Evolutionary conservation across 805 yeast species (phyloP).

Genomic region (Nakazawaea pomicola): DNA sequence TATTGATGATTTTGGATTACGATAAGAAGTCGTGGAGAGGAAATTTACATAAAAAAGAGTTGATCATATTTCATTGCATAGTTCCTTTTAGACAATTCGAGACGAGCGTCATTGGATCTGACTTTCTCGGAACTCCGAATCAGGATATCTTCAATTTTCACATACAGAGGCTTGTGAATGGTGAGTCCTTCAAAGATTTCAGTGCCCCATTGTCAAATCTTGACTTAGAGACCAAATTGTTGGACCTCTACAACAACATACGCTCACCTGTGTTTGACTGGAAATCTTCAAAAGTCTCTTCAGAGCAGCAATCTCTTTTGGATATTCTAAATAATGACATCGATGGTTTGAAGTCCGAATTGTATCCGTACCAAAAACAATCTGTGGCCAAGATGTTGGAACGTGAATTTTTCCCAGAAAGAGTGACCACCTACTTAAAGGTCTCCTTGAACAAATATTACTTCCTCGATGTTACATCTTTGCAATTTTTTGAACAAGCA

Average conservation of each 20-base stretch:
- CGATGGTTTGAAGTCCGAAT: constrained; percentile 42
- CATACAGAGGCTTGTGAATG: constrained; percentile 28
- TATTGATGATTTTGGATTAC: constrained; percentile 41
- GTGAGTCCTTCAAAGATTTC: constrained; percentile 14
- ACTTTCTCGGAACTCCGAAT: constrained; percentile 6
- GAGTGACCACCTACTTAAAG: constrained; percentile 4
- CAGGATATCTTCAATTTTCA: constrained; percentile 23
- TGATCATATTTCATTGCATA: constrained; percentile 18
- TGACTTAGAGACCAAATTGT: constrained; percentile 20
- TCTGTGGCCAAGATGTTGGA: constrained; percentile 58
- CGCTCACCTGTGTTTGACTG: constrained; percentile 24
- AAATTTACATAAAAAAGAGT: background rate
- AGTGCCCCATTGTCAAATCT: constrained; percentile 11
- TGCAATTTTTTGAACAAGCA: constrained; percentile 31
- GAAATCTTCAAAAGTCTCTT: constrained; percentile 15
- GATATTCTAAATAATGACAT: constrained; percentile 26
- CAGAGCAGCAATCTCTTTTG: constrained; percentile 17
- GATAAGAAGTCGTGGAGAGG: constrained; percentile 32
- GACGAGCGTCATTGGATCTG: constrained; percentile 15
- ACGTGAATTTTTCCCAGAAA: constrained; percentile 36
- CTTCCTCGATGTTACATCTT: constrained; percentile 32
- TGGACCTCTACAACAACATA: constrained; percentile 31
- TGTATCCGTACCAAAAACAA: constrained; percentile 57
- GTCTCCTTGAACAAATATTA: constrained; percentile 14
- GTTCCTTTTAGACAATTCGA: constrained; percentile 14